Percentiles rank a stretch among this genome's conserved stretches.
phyloP scores from a whole-genome alignment of 345 rosid species.

The Brassica incana region DNA sequence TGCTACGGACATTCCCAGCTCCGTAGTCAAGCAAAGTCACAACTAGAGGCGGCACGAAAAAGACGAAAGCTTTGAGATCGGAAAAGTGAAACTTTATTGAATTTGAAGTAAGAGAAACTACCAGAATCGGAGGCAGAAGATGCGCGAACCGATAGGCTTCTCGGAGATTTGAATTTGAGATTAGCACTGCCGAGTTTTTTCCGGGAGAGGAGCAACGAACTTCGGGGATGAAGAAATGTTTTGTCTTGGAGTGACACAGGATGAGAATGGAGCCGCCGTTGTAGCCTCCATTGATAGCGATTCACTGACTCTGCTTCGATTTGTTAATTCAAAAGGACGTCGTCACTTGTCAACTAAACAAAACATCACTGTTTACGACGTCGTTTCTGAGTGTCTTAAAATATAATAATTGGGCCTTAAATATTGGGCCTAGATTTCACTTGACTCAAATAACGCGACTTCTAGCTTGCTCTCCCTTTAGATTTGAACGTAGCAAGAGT shows the following conservation, averaged over 20 bases:
- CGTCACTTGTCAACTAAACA: background rate
- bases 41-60: slow-evolving; percentile 28
- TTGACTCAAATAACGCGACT: background rate
- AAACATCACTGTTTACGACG: background rate
- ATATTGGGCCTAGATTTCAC: background rate
- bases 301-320: slow-evolving; percentile 12
- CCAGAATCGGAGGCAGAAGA: slow-evolving; percentile 63
- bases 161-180: slow-evolving; percentile 47
- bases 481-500: too few species aligned
- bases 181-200: slow-evolving; percentile 23
- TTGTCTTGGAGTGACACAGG: slow-evolving; percentile 4
- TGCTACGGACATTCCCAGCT: slow-evolving; percentile 89
- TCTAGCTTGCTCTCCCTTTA: too few species aligned
- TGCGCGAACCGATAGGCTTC: slow-evolving; percentile 55
- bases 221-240: slow-evolving; percentile 30
- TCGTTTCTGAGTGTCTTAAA: background rate
- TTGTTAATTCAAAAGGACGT: slow-evolving; percentile 21
- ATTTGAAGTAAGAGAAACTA: slow-evolving; percentile 10
- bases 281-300: slow-evolving; percentile 38
- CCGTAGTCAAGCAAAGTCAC: slow-evolving; percentile 97
- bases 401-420: background rate
- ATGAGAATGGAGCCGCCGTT: slow-evolving; percentile 31
- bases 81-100: background rate
- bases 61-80: background rate
- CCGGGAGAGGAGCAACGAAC: slow-evolving; percentile 36